Percentiles rank a stretch among this genome's conserved stretches.
Evolutionary conservation across 108 stramenopile genomes (phyloP).

Genomic region (Discostella pseudostelligera): DNA sequence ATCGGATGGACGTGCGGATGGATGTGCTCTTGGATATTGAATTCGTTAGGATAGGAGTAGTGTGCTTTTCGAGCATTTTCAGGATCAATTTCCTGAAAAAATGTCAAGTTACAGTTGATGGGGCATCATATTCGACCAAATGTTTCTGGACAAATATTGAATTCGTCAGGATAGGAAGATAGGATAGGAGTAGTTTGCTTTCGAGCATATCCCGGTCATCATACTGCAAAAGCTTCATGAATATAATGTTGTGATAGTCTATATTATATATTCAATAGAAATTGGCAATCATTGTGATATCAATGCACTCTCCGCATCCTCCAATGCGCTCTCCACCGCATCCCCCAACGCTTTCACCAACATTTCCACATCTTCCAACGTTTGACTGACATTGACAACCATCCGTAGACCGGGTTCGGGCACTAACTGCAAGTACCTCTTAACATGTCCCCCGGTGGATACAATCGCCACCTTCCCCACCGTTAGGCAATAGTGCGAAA

Average conservation of each 20-base stretch:
- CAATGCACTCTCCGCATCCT: constrained; percentile 37
- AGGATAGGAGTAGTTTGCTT: too few relatives aligned
- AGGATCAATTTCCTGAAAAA: too few relatives aligned
- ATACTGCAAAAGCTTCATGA: too few relatives aligned
- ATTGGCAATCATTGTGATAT: constrained; percentile 6
- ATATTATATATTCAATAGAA: too few relatives aligned
- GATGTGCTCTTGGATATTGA: constrained; percentile 92
- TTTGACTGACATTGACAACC: constrained; percentile 66
- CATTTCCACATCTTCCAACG: constrained; percentile 63
- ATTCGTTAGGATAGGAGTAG: too few relatives aligned
- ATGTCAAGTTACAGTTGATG: too few relatives aligned
- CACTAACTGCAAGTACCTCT: constrained; percentile 55
- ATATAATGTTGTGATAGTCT: too few relatives aligned
- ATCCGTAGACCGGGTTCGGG: constrained; percentile 79
- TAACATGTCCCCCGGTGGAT: constrained; percentile 62
- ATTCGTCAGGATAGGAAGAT: too few relatives aligned
- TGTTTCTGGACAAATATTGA: too few relatives aligned
- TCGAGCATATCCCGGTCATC: too few relatives aligned
- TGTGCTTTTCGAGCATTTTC: too few relatives aligned
- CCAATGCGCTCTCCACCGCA: constrained; percentile 41
- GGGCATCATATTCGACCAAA: too few relatives aligned
- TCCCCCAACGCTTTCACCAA: constrained; percentile 42
- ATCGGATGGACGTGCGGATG: constrained; percentile 93
- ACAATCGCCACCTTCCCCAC: constrained; percentile 62
- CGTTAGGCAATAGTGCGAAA: constrained; percentile 64